phyloP scores from a whole-genome alignment of 2,329 filamentous ascomycete genomes.

The Pestalotiopsis sp. region DNA sequence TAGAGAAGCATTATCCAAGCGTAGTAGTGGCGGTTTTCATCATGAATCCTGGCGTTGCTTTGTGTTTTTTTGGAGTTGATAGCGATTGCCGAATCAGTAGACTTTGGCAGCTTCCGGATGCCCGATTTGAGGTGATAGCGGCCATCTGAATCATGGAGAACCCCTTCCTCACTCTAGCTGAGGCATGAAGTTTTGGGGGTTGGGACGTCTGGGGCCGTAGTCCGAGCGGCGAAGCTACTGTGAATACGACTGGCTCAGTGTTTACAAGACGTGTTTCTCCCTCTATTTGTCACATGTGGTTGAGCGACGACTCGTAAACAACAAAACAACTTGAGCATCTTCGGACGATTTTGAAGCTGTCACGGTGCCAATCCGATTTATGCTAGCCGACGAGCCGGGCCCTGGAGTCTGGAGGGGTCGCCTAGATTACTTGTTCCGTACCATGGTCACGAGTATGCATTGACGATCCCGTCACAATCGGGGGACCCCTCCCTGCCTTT shows the following conservation, averaged over 20 bases:
- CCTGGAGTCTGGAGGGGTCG: neutral
- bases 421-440: neutral
- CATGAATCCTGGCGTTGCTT: neutral
- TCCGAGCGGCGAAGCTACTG: neutral
- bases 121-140: neutral
- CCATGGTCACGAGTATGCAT: slow-evolving; percentile 1
- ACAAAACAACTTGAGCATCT: neutral
- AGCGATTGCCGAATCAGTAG: neutral
- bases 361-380: neutral
- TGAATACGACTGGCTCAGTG: neutral
- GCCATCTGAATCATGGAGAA: neutral
- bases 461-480: neutral
- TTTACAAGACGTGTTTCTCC: neutral
- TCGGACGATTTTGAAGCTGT: slow-evolving; percentile 1
- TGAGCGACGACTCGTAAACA: neutral
- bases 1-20: neutral
- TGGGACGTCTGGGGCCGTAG: neutral
- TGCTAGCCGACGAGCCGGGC: neutral
- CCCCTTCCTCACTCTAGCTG: neutral
- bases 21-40: neutral
- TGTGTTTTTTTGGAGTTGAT: neutral
- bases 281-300: neutral
- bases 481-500: neutral
- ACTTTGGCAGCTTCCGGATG: neutral
- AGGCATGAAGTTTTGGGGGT: neutral